phyloP scores from a whole-genome alignment of 2,329 filamentous ascomycete species.

The Clarireedia monteithiana region DNA sequence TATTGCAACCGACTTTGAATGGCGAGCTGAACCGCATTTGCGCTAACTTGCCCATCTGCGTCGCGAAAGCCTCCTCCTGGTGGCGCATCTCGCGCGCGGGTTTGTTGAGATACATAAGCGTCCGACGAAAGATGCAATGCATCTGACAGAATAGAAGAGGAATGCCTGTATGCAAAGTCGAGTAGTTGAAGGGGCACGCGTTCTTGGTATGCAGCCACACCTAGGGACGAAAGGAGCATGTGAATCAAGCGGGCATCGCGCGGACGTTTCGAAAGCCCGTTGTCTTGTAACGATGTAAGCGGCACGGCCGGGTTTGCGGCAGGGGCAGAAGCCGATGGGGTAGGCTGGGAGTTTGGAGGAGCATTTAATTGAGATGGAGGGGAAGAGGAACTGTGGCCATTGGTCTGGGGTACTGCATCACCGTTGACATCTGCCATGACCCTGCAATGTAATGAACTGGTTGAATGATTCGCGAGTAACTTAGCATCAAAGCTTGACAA shows the following conservation, averaged over 20 bases:
- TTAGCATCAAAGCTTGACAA: no score
- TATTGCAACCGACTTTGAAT: constrained; percentile 61
- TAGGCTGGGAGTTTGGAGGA: constrained; percentile 19
- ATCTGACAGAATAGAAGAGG: constrained; percentile 62
- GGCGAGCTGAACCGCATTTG: constrained; percentile 64
- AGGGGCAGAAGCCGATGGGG: constrained; percentile 10
- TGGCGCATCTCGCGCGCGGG: constrained; percentile 27
- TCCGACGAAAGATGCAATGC: constrained; percentile 61
- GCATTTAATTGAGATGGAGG: constrained; percentile 19
- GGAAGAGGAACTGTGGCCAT: constrained; percentile 37
- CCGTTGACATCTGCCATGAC: constrained; percentile 29
- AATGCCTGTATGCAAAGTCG: constrained; percentile 82
- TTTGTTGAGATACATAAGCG: constrained; percentile 47
- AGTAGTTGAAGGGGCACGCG: constrained; percentile 76
- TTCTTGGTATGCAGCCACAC: constrained; percentile 72
- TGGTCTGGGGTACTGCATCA: constrained; percentile 39
- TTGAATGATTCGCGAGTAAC: background rate
- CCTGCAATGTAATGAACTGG: background rate
- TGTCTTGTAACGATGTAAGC: constrained; percentile 28
- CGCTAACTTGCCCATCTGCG: constrained; percentile 40
- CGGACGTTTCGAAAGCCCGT: constrained; percentile 44
- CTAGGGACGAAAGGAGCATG: constrained; percentile 69
- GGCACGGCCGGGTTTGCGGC: constrained; percentile 24
- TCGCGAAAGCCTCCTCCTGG: constrained; percentile 25
- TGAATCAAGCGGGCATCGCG: constrained; percentile 75